Percentiles rank a stretch among this genome's conserved stretches.
phyloP scores from a whole-genome alignment of 441 rosid species.

The Adansonia grandidieri region DNA sequence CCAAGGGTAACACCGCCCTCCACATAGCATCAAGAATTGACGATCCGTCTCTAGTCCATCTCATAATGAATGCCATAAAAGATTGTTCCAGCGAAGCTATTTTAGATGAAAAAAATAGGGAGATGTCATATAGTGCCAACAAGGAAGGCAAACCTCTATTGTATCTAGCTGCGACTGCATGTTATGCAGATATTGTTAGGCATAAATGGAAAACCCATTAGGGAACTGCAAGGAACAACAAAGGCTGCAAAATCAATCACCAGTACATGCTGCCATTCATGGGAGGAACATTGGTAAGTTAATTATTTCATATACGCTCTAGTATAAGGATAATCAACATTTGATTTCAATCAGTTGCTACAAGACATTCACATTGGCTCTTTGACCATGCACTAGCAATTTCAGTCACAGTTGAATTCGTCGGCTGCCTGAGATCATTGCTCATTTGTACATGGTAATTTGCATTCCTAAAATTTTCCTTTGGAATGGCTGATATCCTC shows the following conservation, averaged over 20 bases:
- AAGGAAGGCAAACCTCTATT: conserved; percentile 21
- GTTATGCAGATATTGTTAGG: conserved; percentile 8
- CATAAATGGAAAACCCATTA: background rate
- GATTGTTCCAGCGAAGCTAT: background rate
- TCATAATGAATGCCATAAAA: background rate
- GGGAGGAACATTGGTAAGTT: background rate
- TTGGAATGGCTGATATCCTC: conserved; percentile 18
- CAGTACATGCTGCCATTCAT: background rate
- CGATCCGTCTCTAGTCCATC: background rate
- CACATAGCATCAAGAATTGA: conserved; percentile 16
- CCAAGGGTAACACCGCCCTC: conserved; percentile 2
- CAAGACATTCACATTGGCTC: background rate
- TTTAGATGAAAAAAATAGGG: background rate
- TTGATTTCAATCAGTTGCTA: background rate
- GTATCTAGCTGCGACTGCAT: conserved; percentile 24
- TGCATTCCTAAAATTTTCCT: background rate
- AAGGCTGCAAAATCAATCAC: background rate
- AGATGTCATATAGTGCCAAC: background rate
- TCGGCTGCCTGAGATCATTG: background rate
- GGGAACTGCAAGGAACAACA: background rate
- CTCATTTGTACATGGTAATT: background rate
- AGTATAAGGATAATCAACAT: background rate
- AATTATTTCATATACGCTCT: background rate
- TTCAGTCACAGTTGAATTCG: background rate
- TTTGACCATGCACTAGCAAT: background rate